Evolutionary conservation across 495 filamentous ascomycete species (phyloP), one percentile per base, ranked within the genome.

Genomic region (Rostrohypoxylon terebratum): DNA sequence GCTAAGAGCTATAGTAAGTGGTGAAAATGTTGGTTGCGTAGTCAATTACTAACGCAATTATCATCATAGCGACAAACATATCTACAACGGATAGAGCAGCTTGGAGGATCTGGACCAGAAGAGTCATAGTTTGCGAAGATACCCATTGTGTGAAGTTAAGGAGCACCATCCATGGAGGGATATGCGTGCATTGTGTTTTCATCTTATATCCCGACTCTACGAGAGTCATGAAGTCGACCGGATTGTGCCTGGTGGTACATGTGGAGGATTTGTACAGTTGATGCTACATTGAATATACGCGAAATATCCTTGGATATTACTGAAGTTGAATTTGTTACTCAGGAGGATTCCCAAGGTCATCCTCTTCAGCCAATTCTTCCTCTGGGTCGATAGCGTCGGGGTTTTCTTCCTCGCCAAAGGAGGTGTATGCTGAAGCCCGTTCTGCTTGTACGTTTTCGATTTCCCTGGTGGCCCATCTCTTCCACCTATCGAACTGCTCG

Each of bases 1-100:
- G 80, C 82, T 99, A 50, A 92, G 94, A 77, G 88, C 90, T 48
- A 97, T 99, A 81, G 94, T 97, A 84, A 86, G 94, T 90, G 40
- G 18, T 10, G 2, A 18, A 18, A 5, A 8, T 34, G 9, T 44
- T 50, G 13, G 38, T 42, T 38, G 8, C 38, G 28, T 21, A 40
- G 3, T 6, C 16, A 9, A 21, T 61, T 51, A 62, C 62, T 69
- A 33, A 74, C 51, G 21, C 33, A 38, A 50, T 61, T 44, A 3
- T 7, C n/a, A 38, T 59, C n/a, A 38, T 59, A 74, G 71, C 57
- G 71, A 23, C 58, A 69, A 14, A 69, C 71, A 33, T 74, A 74
- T 28, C 23, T 74, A n/a, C 28, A 38, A 31, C 71, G 71, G 21
- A 66, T 74, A 54, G 71, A 74, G 6, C 59, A 69, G 57, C 38